Evolutionary conservation across 805 yeast species (phyloP).

Genomic region (Lachancea sp.): DNA sequence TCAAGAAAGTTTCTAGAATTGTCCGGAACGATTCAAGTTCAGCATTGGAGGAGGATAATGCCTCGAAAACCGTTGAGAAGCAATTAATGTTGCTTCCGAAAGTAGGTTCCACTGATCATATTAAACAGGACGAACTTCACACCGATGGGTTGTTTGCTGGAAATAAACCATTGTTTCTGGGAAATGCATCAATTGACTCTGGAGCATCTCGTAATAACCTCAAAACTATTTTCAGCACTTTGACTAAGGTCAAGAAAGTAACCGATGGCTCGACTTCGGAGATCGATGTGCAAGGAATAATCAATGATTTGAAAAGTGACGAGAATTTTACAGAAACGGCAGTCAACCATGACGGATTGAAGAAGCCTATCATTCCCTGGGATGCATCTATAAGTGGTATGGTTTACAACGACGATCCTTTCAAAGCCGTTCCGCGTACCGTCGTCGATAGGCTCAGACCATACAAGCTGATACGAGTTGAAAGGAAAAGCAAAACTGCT

Average conservation of each 20-base stretch:
- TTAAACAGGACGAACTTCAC: constrained; percentile 24
- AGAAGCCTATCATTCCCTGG: constrained; percentile 35
- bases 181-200: constrained; percentile 26
- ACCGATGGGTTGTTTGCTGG: constrained; percentile 41
- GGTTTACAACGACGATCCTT: constrained; percentile 30
- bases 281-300: constrained; percentile 16
- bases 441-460: constrained; percentile 35
- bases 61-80: not conserved
- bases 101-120: constrained; percentile 27
- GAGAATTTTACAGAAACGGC: not conserved
- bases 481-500: constrained; percentile 77
- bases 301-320: constrained; percentile 17
- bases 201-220: constrained; percentile 9
- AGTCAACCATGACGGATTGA: constrained; percentile 7
- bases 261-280: constrained; percentile 10
- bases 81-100: constrained; percentile 19
- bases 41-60: not conserved
- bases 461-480: constrained; percentile 45
- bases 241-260: constrained; percentile 16
- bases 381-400: constrained; percentile 36
- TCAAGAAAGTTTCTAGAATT: not conserved
- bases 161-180: constrained; percentile 40
- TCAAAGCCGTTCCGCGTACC: constrained; percentile 33
- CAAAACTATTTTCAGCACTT: constrained; percentile 19
- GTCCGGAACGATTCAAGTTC: not conserved